Evolutionary conservation across 305 asterid species (phyloP).

Genomic region (Striga hermonthica): DNA sequence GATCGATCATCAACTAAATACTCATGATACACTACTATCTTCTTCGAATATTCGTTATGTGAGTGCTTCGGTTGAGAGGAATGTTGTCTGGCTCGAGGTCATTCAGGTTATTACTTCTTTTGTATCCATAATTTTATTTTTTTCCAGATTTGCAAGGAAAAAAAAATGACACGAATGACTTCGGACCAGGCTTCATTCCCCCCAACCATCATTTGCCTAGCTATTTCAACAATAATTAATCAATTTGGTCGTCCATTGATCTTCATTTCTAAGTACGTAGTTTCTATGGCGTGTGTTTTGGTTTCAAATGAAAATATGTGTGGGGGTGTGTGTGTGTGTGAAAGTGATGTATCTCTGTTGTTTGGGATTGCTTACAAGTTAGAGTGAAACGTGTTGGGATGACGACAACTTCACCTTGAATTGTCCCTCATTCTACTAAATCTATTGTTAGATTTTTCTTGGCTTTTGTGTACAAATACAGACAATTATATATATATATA

Average conservation of each 20-base stretch:
- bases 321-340: background rate
- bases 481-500: background rate
- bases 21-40: too few relatives aligned
- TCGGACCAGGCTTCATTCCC: constrained; percentile 75
- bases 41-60: too few relatives aligned
- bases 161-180: constrained; percentile 34
- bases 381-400: constrained; percentile 8
- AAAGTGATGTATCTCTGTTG: constrained; percentile 23
- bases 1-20: too few relatives aligned
- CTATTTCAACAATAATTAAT: background rate
- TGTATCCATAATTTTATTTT: background rate
- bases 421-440: background rate
- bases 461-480: constrained; percentile 26
- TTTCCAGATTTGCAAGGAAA: background rate
- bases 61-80: too few relatives aligned
- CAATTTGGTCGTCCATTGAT: background rate
- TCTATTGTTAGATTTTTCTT: constrained; percentile 17
- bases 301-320: background rate
- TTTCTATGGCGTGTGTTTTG: background rate
- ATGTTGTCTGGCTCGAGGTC: too few relatives aligned
- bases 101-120: too few relatives aligned
- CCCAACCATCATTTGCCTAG: constrained; percentile 40
- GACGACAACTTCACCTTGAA: background rate
- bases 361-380: constrained; percentile 18
- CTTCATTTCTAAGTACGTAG: background rate